These are phyloP conservation scores for Clausena lansium DNA, from an alignment of 345 rosid species.

Conservation along the genomic window DNA sequence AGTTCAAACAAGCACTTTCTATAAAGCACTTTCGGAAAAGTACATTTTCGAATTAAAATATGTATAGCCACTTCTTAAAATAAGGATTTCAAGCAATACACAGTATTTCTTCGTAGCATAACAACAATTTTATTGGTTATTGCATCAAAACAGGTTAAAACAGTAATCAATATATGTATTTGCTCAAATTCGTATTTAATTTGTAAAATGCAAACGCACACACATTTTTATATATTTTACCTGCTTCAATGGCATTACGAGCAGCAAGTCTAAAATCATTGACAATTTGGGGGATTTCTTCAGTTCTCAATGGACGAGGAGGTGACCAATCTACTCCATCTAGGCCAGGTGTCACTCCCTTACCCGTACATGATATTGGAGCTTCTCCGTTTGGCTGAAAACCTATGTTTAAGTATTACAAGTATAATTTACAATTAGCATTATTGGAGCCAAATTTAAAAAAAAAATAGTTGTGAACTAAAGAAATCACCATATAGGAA, in stretches of 20 bases:
- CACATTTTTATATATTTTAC: not conserved
- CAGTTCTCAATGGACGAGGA: slow-evolving; percentile 30
- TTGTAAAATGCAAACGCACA: no score
- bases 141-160: no score
- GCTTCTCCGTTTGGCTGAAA: not conserved
- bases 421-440: not conserved
- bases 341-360: slow-evolving; percentile 7
- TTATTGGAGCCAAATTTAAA: no score
- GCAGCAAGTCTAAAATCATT: slow-evolving; percentile 42
- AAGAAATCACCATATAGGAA: not conserved
- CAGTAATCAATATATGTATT: no score
- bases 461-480: not conserved
- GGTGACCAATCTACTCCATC: slow-evolving; percentile 15
- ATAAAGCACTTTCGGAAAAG: no score
- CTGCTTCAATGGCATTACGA: slow-evolving; percentile 43
- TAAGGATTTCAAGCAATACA: no score
- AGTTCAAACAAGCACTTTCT: no score
- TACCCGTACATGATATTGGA: not conserved
- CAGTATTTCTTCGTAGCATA: no score
- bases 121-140: no score
- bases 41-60: no score
- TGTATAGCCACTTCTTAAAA: no score
- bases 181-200: no score
- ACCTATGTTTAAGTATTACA: not conserved
- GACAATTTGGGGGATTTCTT: slow-evolving; percentile 35